Evolutionary conservation across 75 land plant genomes (phyloP).

Genomic region (Larix kaempferi): DNA sequence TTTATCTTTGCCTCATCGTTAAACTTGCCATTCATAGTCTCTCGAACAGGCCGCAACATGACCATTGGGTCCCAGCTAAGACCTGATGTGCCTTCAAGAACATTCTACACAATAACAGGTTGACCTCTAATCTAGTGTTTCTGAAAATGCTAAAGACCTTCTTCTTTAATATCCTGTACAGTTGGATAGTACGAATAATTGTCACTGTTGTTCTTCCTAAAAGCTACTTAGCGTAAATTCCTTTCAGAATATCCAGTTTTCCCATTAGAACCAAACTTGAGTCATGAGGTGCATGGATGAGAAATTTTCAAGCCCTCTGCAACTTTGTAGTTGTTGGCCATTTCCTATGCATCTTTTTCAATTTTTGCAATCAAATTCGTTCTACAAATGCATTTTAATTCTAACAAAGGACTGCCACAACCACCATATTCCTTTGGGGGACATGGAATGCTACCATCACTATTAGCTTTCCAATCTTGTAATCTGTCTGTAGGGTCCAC

Average conservation of each 20-base stretch:
- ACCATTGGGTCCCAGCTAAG: constrained; percentile 87
- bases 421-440: constrained; percentile 64
- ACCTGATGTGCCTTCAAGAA: constrained; percentile 44
- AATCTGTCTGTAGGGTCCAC: constrained; percentile 19
- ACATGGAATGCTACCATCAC: constrained; percentile 80
- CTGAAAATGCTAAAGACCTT: constrained; percentile 63
- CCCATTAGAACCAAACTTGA: background rate
- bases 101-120: constrained; percentile 77
- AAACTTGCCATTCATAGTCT: constrained; percentile 47
- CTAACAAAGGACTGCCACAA: constrained; percentile 48
- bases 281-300: constrained; percentile 19
- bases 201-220: constrained; percentile 46
- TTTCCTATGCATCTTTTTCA: constrained; percentile 65
- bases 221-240: constrained; percentile 32
- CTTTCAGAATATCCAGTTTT: constrained; percentile 7
- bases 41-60: constrained; percentile 78
- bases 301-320: constrained; percentile 11
- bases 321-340: constrained; percentile 51
- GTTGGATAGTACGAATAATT: constrained; percentile 76
- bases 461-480: constrained; percentile 58
- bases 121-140: constrained; percentile 81
- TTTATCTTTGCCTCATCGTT: constrained; percentile 66
- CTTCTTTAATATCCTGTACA: constrained; percentile 37
- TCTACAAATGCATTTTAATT: constrained; percentile 52
- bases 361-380: constrained; percentile 76